Evolutionary conservation across 2,329 filamentous ascomycete species (phyloP).

Genomic region (Penicillium brasilianum): DNA sequence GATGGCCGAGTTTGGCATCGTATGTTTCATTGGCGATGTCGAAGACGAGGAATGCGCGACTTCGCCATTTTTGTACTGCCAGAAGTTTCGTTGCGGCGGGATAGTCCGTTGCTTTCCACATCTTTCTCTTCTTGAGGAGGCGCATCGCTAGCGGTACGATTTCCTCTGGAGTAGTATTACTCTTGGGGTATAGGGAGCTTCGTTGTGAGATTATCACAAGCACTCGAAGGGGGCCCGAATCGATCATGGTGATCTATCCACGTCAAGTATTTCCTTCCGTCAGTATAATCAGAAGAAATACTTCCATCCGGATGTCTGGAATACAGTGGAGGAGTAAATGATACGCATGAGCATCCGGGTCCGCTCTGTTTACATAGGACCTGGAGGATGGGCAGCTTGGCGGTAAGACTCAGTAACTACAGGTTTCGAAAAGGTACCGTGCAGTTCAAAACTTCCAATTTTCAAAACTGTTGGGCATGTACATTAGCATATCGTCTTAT

Average conservation of each 20-base stretch:
- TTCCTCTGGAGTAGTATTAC: slow-evolving; percentile 25
- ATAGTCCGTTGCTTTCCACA: slow-evolving; percentile 9
- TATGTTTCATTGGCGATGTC: slow-evolving; percentile 32
- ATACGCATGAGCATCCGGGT: neutral
- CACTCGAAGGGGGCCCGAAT: slow-evolving; percentile 28
- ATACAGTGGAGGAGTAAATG: neutral
- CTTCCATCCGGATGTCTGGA: neutral
- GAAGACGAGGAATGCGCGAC: slow-evolving; percentile 34
- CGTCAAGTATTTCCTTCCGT: slow-evolving; percentile 2
- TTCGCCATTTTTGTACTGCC: slow-evolving; percentile 31
- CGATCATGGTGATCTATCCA: slow-evolving; percentile 12
- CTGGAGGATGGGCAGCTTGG: neutral
- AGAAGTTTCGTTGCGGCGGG: slow-evolving; percentile 24
- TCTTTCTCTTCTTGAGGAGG: slow-evolving; percentile 23
- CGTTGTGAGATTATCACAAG: slow-evolving; percentile 33
- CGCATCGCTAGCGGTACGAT: slow-evolving; percentile 28
- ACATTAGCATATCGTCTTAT: neutral
- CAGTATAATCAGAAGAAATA: no score
- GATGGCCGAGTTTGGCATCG: slow-evolving; percentile 30
- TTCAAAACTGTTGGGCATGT: neutral
- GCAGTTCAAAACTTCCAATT: neutral
- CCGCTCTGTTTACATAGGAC: neutral
- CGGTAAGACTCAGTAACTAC: slow-evolving; percentile 9
- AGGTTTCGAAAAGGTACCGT: slow-evolving; percentile 6
- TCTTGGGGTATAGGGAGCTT: slow-evolving; percentile 25